Evolutionary conservation across 2,329 filamentous ascomycete genomes (phyloP).

Genomic region (Parastagonospora nodorum): DNA sequence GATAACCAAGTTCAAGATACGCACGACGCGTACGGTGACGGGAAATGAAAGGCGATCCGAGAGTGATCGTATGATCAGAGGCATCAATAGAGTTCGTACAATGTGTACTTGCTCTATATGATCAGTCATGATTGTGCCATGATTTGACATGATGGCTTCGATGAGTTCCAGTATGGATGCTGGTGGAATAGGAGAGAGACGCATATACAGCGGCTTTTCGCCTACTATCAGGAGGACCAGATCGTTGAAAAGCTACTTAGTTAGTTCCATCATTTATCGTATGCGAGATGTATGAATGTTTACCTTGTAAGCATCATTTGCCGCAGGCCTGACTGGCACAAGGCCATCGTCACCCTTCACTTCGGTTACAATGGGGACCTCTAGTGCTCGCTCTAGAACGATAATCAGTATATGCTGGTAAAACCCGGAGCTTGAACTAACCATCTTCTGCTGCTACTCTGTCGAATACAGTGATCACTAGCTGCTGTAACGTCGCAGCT

Average conservation of each 20-base stretch:
- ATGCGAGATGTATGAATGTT: background rate
- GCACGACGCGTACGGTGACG: constrained; percentile 78
- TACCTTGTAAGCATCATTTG: constrained; percentile 82
- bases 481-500: constrained; percentile 92
- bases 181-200: constrained; percentile 76
- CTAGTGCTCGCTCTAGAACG: constrained; percentile 44
- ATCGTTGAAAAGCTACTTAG: constrained; percentile 77
- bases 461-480: constrained; percentile 91
- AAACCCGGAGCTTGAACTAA: constrained; percentile 39
- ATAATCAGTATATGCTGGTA: constrained; percentile 13
- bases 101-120: constrained; percentile 83
- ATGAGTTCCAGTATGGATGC: constrained; percentile 90
- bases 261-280: constrained; percentile 5
- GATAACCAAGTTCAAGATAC: constrained; percentile 82
- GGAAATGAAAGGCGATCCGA: constrained; percentile 81
- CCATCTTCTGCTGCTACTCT: constrained; percentile 84
- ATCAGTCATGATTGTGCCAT: constrained; percentile 75
- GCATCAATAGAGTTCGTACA: constrained; percentile 77
- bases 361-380: constrained; percentile 67
- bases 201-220: constrained; percentile 80
- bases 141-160: constrained; percentile 85
- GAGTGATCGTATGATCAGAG: constrained; percentile 77
- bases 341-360: constrained; percentile 69
- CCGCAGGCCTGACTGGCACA: constrained; percentile 72
- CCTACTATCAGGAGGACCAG: constrained; percentile 86